A percentile compares a stretch with the other conserved stretches of the same genome.
These are phyloP conservation scores for Suillus subaureus DNA, from an alignment of 768 basidiomycete species.

Conservation along the genomic window DNA sequence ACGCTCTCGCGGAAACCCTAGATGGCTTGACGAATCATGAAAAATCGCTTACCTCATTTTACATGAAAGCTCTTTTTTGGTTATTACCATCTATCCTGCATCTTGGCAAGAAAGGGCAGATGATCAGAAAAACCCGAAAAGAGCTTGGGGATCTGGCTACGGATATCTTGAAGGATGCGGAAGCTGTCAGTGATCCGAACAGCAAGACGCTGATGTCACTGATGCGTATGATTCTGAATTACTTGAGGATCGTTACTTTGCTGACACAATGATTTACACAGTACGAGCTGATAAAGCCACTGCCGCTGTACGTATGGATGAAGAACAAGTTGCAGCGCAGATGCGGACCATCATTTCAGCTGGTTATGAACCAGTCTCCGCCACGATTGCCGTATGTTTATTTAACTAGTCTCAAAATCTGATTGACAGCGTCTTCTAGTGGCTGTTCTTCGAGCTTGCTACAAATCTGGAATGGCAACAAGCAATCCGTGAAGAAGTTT, in stretches of 20 bases:
- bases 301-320: conserved; percentile 41
- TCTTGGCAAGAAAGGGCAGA: conserved; percentile 58
- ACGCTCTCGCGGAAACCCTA: conserved; percentile 52
- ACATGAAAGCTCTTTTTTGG: conserved; percentile 67
- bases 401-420: background rate
- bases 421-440: conserved; percentile 38
- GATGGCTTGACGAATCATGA: conserved; percentile 65
- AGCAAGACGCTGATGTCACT: conserved; percentile 54
- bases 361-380: conserved; percentile 45
- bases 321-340: conserved; percentile 56
- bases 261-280: conserved; percentile 15
- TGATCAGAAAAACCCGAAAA: conserved; percentile 55
- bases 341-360: conserved; percentile 68
- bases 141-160: conserved; percentile 55
- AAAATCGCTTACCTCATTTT: conserved; percentile 58
- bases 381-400: conserved; percentile 35
- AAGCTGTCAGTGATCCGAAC: conserved; percentile 43
- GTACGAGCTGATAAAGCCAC: conserved; percentile 48
- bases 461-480: conserved; percentile 52
- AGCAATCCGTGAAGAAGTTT: conserved; percentile 57
- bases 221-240: conserved; percentile 44
- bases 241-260: background rate
- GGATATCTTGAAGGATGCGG: conserved; percentile 57
- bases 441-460: conserved; percentile 67
- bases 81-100: conserved; percentile 55